Evolutionary conservation across 208 protist genomes (phyloP).

Genomic region (Endotrypanum monterogeii): DNA sequence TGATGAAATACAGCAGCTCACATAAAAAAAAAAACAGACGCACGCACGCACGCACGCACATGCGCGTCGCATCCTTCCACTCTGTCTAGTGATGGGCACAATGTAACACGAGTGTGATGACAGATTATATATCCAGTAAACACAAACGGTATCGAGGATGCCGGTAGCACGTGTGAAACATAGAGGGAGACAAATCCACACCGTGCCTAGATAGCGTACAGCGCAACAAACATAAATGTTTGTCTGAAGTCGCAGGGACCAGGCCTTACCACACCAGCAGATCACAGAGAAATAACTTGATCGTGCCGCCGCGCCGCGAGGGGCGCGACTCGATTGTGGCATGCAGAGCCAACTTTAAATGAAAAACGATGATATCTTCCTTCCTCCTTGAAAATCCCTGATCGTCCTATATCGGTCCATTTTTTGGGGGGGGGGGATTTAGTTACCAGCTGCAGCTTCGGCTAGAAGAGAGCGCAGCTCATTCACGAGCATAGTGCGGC

Average conservation of each 20-base stretch:
- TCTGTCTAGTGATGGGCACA: not conserved
- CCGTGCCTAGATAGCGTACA: not conserved
- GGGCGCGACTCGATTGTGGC: not conserved
- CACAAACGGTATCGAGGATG: not conserved
- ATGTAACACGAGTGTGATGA: not conserved
- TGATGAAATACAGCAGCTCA: too few relatives aligned
- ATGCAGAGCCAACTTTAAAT: not conserved
- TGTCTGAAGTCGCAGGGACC: not conserved
- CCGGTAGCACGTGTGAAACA: too few relatives aligned
- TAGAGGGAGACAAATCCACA: not conserved
- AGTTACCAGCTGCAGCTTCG: slow-evolving; percentile 31
- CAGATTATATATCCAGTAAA: not conserved
- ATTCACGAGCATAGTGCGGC: slow-evolving; percentile 78
- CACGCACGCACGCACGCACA: not conserved
- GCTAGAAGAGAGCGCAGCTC: slow-evolving; percentile 73
- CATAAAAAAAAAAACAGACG: not conserved
- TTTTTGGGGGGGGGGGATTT: not conserved
- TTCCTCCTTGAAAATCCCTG: too few relatives aligned
- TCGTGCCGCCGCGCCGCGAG: not conserved
- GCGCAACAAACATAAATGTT: not conserved
- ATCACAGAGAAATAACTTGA: not conserved
- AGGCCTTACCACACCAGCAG: not conserved
- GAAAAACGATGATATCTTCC: too few relatives aligned
- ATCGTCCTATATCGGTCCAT: not conserved
- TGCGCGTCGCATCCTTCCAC: not conserved